Conservation (phyloP, 257 asterid genomes). For the Petunia axillaris region DNA sequence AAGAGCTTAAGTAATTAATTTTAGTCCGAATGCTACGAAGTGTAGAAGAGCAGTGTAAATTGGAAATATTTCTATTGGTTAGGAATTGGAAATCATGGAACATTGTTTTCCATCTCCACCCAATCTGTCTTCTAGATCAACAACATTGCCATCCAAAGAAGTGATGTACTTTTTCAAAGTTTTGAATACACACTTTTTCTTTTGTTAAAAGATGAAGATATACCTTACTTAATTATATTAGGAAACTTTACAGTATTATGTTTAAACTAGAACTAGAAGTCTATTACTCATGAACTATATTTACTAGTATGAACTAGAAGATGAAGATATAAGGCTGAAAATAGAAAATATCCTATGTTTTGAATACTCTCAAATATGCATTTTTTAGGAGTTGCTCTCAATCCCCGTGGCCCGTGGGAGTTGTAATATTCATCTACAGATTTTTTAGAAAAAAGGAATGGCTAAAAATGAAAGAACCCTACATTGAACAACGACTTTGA, state of each 20-base stretch:
- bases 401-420: neutral
- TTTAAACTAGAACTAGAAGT: neutral
- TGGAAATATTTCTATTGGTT: neutral
- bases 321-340: neutral
- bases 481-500: conserved; percentile 15
- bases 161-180: neutral
- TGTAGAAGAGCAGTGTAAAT: neutral
- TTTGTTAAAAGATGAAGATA: neutral
- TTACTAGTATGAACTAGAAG: neutral
- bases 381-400: conserved; percentile 2
- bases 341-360: neutral
- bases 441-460: conserved; percentile 16
- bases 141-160: neutral
- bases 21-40: neutral
- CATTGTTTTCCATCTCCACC: neutral
- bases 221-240: neutral
- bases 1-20: neutral
- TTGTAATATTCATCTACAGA: neutral
- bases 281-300: neutral
- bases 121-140: neutral
- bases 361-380: neutral
- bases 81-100: conserved; percentile 8
- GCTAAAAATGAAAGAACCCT: conserved; percentile 12
- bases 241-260: neutral
- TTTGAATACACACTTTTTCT: neutral